Evolutionary conservation across 306 rosid species (phyloP).

Genomic region (Cucurbita moschata): DNA sequence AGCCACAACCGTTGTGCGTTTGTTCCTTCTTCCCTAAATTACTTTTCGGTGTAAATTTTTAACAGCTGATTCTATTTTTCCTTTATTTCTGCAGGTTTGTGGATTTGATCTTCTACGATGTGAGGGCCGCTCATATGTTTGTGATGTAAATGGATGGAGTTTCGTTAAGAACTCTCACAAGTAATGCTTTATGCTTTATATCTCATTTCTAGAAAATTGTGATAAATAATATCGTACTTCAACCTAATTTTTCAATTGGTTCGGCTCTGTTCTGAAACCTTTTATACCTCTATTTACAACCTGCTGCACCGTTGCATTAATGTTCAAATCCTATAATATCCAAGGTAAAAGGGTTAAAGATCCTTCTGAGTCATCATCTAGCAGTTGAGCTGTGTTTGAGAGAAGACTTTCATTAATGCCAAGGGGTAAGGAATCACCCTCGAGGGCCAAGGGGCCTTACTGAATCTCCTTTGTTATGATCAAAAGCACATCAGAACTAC

Average conservation of each 20-base stretch:
- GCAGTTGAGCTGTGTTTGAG: not conserved
- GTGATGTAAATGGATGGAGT: conserved; percentile 99
- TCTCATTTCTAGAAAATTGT: not conserved
- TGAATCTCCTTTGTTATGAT: not conserved
- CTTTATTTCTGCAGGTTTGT: conserved; percentile 62
- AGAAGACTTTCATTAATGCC: not conserved
- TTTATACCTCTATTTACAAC: not conserved
- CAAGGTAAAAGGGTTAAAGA: not conserved
- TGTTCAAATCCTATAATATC: not conserved
- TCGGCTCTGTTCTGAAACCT: not conserved
- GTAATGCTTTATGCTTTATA: conserved; percentile 21
- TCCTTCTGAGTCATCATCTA: not conserved
- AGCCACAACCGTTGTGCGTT: not conserved
- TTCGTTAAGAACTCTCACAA: conserved; percentile 94
- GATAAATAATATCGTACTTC: not conserved
- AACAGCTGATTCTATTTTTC: conserved; percentile 7
- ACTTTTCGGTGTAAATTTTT: not conserved
- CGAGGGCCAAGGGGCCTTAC: not conserved
- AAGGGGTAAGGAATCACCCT: not conserved
- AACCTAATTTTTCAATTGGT: not conserved
- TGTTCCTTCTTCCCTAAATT: not conserved
- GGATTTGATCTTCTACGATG: conserved; percentile 95
- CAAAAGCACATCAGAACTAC: not conserved
- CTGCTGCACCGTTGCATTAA: not conserved
- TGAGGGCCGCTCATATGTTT: conserved; percentile 90